phyloP scores from a whole-genome alignment of 2,329 filamentous ascomycete genomes.

The Ophiostoma novo-ulmi region DNA sequence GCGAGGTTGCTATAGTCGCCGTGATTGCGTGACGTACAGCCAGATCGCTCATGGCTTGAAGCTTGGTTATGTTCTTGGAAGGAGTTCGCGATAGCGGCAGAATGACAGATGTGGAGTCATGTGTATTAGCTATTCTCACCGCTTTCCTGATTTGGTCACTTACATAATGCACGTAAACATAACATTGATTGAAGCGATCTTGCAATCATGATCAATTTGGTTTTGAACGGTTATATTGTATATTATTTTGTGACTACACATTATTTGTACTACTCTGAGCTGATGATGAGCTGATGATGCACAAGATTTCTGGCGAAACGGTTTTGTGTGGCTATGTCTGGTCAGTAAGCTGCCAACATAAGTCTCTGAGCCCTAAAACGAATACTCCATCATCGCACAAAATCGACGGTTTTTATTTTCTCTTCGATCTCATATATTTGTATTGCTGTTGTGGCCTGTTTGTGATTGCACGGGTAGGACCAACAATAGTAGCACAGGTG shows the following conservation, averaged over 20 bases:
- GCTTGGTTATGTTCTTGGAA: slow-evolving; percentile 14
- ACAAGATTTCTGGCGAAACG: not conserved
- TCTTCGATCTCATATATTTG: not conserved
- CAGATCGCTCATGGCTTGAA: not conserved
- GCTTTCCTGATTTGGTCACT: slow-evolving; percentile 22
- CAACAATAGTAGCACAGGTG: not conserved
- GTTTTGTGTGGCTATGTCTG: not conserved
- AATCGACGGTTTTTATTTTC: not conserved
- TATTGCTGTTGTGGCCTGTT: not conserved
- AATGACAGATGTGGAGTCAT: slow-evolving; percentile 13
- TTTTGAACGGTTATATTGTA: not conserved
- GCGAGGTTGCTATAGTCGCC: not conserved
- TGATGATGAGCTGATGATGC: too few species aligned
- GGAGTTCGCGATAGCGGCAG: slow-evolving; percentile 21
- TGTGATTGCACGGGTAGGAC: not conserved
- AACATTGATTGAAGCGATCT: not conserved
- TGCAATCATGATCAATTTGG: not conserved
- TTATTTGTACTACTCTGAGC: not conserved
- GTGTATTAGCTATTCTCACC: slow-evolving; percentile 16
- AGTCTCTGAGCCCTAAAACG: not conserved
- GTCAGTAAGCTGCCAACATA: not conserved
- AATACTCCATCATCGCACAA: not conserved
- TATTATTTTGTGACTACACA: not conserved
- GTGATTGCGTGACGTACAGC: not conserved
- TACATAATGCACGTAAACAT: not conserved